Conservation (phyloP, 331 rosid genomes). For the Telfairia occidentalis region DNA sequence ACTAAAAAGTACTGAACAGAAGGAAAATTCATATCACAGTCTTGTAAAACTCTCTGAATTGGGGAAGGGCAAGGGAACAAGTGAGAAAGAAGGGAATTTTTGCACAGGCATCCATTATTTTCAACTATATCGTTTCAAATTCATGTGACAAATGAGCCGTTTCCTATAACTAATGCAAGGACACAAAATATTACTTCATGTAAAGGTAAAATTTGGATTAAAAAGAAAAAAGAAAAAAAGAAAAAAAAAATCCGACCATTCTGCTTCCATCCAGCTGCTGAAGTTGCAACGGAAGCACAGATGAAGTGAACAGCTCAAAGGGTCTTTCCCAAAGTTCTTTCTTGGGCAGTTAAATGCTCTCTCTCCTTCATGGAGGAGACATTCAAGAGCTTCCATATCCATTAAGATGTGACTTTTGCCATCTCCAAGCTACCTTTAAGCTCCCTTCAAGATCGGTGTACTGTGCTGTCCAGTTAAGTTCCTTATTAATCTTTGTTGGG, state of each 20-base stretch:
- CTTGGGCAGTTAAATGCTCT: neutral
- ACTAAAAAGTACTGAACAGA: no score
- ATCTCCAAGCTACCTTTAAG: slow-evolving; percentile 63
- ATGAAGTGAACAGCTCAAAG: neutral
- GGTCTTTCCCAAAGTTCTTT: neutral
- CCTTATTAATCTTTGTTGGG: slow-evolving; percentile 53
- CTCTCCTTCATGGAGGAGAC: slow-evolving; percentile 19
- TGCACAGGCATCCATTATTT: slow-evolving; percentile 37
- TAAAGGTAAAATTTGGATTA: neutral
- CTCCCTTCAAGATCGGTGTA: slow-evolving; percentile 69
- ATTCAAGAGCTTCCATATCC: slow-evolving; percentile 47
- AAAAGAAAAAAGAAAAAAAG: neutral
- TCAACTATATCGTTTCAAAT: slow-evolving; percentile 34
- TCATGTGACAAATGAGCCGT: slow-evolving; percentile 43
- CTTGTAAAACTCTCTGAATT: neutral
- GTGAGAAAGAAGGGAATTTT: slow-evolving; percentile 14
- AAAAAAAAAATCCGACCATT: neutral
- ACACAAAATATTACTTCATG: slow-evolving; percentile 1
- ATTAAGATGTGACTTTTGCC: slow-evolving; percentile 73
- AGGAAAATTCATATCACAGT: neutral
- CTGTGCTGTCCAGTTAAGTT: slow-evolving; percentile 79
- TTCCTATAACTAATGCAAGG: slow-evolving; percentile 11
- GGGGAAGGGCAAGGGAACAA: neutral
- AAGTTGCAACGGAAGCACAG: slow-evolving; percentile 14
- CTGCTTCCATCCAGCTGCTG: slow-evolving; percentile 3